Conservation (phyloP, 805 yeast species). For the Dipodascopsis uninucleata region DNA sequence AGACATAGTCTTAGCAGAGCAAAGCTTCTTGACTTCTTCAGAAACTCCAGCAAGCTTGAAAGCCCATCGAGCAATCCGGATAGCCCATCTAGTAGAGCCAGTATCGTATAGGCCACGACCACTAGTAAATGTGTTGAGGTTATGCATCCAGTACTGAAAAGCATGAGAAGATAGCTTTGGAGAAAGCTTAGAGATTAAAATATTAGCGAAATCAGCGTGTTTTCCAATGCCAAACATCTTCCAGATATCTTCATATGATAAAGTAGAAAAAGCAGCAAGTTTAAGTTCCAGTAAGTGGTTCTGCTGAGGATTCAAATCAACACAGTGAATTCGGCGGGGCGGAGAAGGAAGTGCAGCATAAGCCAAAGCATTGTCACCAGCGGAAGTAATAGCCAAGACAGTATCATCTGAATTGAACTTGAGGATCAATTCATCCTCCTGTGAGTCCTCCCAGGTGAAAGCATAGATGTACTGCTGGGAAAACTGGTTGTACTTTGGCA, state of each 20-base stretch:
- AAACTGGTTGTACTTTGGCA: conserved; percentile 66
- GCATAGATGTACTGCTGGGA: conserved; percentile 79
- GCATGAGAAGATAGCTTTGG: conserved; percentile 76
- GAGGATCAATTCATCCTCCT: conserved; percentile 68
- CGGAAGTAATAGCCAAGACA: conserved; percentile 78
- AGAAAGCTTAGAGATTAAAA: conserved; percentile 55
- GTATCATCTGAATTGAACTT: conserved; percentile 61
- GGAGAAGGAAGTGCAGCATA: conserved; percentile 70
- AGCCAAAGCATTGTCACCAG: conserved; percentile 75
- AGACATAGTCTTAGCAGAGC: conserved; percentile 53
- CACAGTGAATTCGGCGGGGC: conserved; percentile 77
- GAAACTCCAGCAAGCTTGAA: conserved; percentile 55
- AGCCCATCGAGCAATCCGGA: conserved; percentile 59
- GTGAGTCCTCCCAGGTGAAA: conserved; percentile 88
- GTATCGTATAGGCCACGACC: conserved; percentile 72
- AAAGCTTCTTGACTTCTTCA: conserved; percentile 51
- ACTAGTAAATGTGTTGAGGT: conserved; percentile 57
- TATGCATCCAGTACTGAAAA: conserved; percentile 72
- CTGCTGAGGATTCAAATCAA: conserved; percentile 79
- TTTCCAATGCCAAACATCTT: conserved; percentile 71
- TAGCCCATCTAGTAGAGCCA: conserved; percentile 84
- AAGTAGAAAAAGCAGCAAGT: conserved; percentile 61
- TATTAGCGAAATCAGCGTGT: conserved; percentile 48
- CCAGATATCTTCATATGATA: conserved; percentile 64
- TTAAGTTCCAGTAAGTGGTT: conserved; percentile 76